Evolutionary conservation across 2,329 filamentous ascomycete genomes (phyloP).

Genomic region (Alternaria conjuncta): DNA sequence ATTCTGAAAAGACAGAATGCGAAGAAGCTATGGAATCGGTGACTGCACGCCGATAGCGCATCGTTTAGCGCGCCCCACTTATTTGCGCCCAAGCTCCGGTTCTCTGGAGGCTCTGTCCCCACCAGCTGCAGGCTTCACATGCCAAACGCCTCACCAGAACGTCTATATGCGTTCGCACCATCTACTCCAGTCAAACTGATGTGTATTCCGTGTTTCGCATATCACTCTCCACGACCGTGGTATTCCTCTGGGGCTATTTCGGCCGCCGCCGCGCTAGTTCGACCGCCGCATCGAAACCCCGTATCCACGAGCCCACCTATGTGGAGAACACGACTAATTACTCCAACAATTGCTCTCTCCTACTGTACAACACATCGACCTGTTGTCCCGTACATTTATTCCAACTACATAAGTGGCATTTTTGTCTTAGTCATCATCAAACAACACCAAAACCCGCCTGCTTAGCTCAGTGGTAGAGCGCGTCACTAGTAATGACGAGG

Average conservation of each 20-base stretch:
- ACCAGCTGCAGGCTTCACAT: constrained; percentile 4
- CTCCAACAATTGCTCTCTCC: not conserved
- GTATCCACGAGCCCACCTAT: not conserved
- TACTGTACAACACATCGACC: not conserved
- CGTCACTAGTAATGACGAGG: constrained; percentile 49
- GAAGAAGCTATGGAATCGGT: constrained; percentile 6
- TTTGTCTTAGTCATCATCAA: not conserved
- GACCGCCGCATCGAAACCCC: not conserved
- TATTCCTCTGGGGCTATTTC: not conserved
- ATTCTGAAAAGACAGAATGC: not conserved
- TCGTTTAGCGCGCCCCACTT: constrained; percentile 1
- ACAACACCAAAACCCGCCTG: constrained; percentile 16
- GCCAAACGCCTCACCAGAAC: not conserved
- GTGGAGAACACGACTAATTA: not conserved
- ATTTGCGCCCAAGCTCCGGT: not conserved
- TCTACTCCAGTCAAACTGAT: not conserved
- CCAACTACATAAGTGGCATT: accelerated
- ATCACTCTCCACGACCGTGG: not conserved
- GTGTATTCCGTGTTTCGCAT: not conserved
- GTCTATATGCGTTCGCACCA: not conserved
- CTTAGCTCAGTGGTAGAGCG: constrained; percentile 47
- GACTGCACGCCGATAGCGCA: constrained; percentile 10
- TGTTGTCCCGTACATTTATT: accelerated
- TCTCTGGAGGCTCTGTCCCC: constrained; percentile 3
- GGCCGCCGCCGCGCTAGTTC: not conserved